Evolutionary conservation across 2,329 filamentous ascomycete genomes (phyloP), one percentile per base, ranked within the genome.

Genomic region (Pyricularia pennisetigena): DNA sequence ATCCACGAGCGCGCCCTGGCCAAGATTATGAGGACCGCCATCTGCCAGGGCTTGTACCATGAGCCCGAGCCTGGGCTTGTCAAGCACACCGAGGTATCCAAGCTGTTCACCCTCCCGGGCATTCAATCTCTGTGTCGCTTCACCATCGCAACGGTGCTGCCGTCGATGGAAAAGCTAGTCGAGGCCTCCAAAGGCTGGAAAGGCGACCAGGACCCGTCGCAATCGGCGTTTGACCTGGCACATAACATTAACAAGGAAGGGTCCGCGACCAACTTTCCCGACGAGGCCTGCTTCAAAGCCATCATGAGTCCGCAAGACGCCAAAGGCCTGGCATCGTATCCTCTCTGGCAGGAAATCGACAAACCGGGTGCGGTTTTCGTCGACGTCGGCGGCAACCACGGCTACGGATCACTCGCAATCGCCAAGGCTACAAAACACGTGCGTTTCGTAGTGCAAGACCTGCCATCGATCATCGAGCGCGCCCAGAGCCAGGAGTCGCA

Each of bases 301-400:
- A 54, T 54, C 41, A 54, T 54, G 41, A 54, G 41, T 14, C 41
- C 41, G 5, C 5, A 4, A 4, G 41, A 54, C 41, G 41, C 41
- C 41, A 54, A 54, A 14, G 41, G 41, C 41, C 41, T 54, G 5
- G 12, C 41, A 3, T 54, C 41, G 41, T 54, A 54, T 54, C 41
- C 41, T 9, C 41, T 54, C 41, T 54, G 41, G 41, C 12, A n/a
- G 41, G 41, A 54, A 9, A 3, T 54, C 5, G 41, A 54, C 20
- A 54, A 54, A 14, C 41, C 41, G 12, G 41, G 41, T 14, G 41
- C 41, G 20, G 41, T 54, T 4, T 54, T 54, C 12, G 41, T 54
- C 41, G 41, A 71, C 69, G 69, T 54, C 41, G 41, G 41, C 20
- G 41, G 41, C 41, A 54, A 54, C 41, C 41, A 54, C 20, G 41